Base-by-base conservation (phyloP, 2,329 filamentous ascomycete genomes). In the Sodiomyces alkalinus region DNA sequence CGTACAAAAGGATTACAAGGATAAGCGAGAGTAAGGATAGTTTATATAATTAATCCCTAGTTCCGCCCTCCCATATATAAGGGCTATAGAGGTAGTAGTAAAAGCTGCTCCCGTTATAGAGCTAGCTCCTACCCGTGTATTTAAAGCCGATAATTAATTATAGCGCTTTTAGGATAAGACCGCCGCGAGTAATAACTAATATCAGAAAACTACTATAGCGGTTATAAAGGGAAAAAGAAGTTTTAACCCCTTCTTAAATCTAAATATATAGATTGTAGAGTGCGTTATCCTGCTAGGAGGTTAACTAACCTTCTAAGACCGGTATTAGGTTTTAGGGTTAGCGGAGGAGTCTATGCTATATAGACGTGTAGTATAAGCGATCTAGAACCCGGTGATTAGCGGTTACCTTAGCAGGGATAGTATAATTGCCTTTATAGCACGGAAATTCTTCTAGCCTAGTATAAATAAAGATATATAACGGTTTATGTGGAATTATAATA, bases 371-470 rank as follows among this genome's bases (percentile, higher is more conserved):
- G 24, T 24, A 17, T 24, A 24, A 15, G 17, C 5, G 6, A 12
- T 13, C 5, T 29, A 29, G 18, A 19, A 29, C 17, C 8, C 15
- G 4, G 7, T 19, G 10, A 18, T 29, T 13, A 10, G 15, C 7
- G 7, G 14, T 6, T 24, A 29, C 19, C 7, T 16, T 18, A 17
- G 20, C 10, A 9, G 14, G 6, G 16, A 29, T 18, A 14, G 11
- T 18, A 29, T 11, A 11, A n/a, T 24, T 10, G 17, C 15, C 17
- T 12, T 24, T 8, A 2, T 29, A n/a, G 7, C 14, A 8, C 7
- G n/a, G 10, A 3, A 15, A n/a, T 29, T 29, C 27, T 29, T 29
- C 21, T 29, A 19, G 27, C 27, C 13, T 13, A 13, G 27, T 3
- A 11, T 19, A 17, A 4, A 8, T 3, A 18, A 29, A 8, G 15